phyloP scores from a whole-genome alignment of 2,329 filamentous ascomycete genomes.

The Fusarium sororula region DNA sequence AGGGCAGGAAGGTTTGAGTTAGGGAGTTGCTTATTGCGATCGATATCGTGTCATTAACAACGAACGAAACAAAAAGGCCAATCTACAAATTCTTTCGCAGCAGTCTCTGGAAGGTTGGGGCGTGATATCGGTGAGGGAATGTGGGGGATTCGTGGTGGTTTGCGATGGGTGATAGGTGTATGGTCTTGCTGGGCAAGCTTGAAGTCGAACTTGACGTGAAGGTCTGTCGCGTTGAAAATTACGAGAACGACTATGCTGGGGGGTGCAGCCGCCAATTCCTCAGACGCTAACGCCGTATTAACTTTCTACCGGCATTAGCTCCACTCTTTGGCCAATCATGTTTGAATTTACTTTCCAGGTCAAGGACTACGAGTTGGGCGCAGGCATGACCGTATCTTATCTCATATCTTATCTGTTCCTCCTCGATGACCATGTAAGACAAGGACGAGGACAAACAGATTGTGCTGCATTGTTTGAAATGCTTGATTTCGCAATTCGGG shows the following conservation, averaged over 20 bases:
- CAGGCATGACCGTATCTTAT: slow-evolving; percentile 12
- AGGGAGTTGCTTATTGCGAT: slow-evolving; percentile 37
- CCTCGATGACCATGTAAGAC: not conserved
- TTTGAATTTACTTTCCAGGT: not conserved
- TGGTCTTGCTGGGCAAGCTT: slow-evolving; percentile 6
- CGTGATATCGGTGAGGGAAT: not conserved
- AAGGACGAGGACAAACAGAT: not conserved
- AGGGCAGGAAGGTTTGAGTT: slow-evolving; percentile 28
- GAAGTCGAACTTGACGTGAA: slow-evolving; percentile 35
- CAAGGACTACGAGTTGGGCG: not conserved
- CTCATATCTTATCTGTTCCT: slow-evolving; percentile 23
- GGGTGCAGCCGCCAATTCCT: slow-evolving; percentile 52
- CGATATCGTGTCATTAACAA: slow-evolving; percentile 7
- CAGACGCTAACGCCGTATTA: slow-evolving; percentile 52
- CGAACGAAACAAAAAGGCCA: not conserved
- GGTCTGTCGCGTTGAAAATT: slow-evolving; percentile 52
- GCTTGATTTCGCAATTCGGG: not conserved
- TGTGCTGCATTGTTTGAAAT: not conserved
- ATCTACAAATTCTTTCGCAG: not conserved
- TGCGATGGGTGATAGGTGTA: not conserved
- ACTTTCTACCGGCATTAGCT: slow-evolving; percentile 47
- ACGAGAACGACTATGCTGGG: slow-evolving; percentile 51
- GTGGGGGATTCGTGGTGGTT: not conserved
- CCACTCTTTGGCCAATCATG: not conserved
- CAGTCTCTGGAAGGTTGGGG: not conserved